Evolutionary conservation across 352 stramenopile species (phyloP).

Genomic region (Albugo candida): DNA sequence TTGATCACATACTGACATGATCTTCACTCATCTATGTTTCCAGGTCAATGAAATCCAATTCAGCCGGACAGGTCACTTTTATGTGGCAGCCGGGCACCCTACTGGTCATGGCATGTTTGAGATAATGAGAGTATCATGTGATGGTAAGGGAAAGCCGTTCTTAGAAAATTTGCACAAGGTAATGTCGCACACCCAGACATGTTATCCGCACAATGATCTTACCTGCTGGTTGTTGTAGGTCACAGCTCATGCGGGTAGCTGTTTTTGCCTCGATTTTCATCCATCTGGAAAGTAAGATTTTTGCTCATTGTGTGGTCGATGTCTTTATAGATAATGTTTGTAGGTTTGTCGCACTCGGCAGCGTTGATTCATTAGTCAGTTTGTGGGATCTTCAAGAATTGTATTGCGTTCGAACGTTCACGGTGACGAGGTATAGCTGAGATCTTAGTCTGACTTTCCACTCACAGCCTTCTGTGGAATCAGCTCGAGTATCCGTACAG

Average conservation of each 20-base stretch:
- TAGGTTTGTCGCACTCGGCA: slow-evolving; percentile 55
- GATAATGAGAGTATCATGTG: slow-evolving; percentile 54
- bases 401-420: slow-evolving; percentile 67
- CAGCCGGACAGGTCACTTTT: slow-evolving; percentile 54
- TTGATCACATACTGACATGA: background rate
- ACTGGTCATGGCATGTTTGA: slow-evolving; percentile 61
- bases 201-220: background rate
- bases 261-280: slow-evolving; percentile 58
- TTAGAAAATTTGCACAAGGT: slow-evolving; percentile 73
- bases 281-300: slow-evolving; percentile 36
- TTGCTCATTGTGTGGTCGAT: background rate
- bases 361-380: slow-evolving; percentile 67
- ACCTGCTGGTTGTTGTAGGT: slow-evolving; percentile 14
- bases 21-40: background rate
- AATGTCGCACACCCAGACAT: background rate
- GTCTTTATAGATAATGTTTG: background rate
- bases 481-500: slow-evolving; percentile 57
- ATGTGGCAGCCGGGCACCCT: slow-evolving; percentile 54
- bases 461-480: background rate
- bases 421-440: slow-evolving; percentile 45
- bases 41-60: slow-evolving; percentile 66
- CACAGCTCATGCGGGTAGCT: slow-evolving; percentile 60
- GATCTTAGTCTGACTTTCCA: background rate
- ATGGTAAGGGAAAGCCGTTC: slow-evolving; percentile 66
- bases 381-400: slow-evolving; percentile 74